phyloP scores from a whole-genome alignment of 495 filamentous ascomycete genomes.

The Penicillium coprophilum region DNA sequence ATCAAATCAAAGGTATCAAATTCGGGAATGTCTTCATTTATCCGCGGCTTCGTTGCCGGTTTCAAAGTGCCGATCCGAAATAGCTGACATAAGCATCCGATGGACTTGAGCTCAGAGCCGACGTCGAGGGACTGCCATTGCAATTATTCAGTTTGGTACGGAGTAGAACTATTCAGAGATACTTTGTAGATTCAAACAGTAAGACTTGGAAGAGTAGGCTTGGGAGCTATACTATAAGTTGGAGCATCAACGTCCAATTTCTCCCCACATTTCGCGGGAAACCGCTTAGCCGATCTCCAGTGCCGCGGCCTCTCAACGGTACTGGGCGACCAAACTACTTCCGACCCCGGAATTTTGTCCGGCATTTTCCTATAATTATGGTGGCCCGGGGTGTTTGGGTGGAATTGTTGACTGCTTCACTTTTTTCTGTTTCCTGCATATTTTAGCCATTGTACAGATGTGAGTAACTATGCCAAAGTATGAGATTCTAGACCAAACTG shows the following conservation, averaged over 20 bases:
- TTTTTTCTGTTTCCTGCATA: constrained; percentile 5
- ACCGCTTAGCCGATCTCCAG: constrained; percentile 48
- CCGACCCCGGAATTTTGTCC: constrained; percentile 38
- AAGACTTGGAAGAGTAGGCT: not conserved
- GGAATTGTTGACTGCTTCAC: constrained; percentile 5
- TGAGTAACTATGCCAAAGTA: not conserved
- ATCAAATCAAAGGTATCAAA: not conserved
- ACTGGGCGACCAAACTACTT: constrained; percentile 25
- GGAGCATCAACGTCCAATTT: not conserved
- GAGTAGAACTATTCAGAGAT: not conserved
- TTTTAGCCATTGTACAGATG: constrained; percentile 14
- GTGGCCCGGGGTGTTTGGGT: not conserved
- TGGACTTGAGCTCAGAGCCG: not conserved
- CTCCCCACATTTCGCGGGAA: constrained; percentile 31
- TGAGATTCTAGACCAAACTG: not conserved
- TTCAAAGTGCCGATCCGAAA: constrained; percentile 5
- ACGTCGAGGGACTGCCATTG: not conserved
- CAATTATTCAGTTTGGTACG: not conserved
- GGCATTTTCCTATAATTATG: constrained; percentile 26
- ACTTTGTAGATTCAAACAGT: not conserved
- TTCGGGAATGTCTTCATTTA: not conserved
- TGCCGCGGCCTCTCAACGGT: constrained; percentile 36
- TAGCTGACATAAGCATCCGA: constrained; percentile 8
- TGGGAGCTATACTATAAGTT: not conserved
- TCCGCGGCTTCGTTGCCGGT: not conserved